A percentile compares a stretch with the other conserved stretches of the same genome.
Conservation (phyloP, 169 alveolate genomes). For the Cryptosporidium meleagridis region DNA sequence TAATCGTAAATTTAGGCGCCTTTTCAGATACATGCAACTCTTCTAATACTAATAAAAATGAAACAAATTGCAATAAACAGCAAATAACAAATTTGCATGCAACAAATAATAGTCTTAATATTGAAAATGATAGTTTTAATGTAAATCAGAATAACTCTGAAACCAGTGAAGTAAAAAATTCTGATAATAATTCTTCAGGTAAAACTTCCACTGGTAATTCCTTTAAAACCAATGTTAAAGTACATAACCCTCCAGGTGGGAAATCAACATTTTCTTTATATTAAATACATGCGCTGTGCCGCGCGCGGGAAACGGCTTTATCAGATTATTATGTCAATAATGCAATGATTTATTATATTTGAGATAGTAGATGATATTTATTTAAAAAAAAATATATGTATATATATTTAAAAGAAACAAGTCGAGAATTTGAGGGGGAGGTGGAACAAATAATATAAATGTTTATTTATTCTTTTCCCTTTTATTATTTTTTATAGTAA, state of each 20-base stretch:
- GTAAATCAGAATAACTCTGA: not conserved
- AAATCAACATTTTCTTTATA: conserved; percentile 48
- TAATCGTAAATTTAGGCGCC: not conserved
- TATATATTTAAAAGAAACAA: not conserved
- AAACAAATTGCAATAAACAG: not conserved
- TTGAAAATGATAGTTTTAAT: conserved; percentile 8
- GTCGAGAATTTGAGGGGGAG: not conserved
- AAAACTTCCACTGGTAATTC: not conserved
- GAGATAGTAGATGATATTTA: not conserved
- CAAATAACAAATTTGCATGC: not conserved
- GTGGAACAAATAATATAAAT: no score
- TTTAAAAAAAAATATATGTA: not conserved
- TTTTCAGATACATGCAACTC: not conserved
- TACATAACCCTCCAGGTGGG: conserved; percentile 73
- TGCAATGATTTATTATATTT: not conserved
- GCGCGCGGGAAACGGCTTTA: conserved; percentile 1
- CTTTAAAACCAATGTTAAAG: conserved; percentile 38
- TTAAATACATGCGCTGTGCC: not conserved
- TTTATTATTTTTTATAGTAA: no score
- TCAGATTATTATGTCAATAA: not conserved
- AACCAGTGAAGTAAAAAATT: not conserved
- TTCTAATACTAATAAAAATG: not conserved
- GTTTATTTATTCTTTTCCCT: no score
- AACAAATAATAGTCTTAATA: not conserved
- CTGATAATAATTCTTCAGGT: not conserved